phyloP scores from a whole-genome alignment of 352 stramenopile species.

The Globisporangium apiculatum region DNA sequence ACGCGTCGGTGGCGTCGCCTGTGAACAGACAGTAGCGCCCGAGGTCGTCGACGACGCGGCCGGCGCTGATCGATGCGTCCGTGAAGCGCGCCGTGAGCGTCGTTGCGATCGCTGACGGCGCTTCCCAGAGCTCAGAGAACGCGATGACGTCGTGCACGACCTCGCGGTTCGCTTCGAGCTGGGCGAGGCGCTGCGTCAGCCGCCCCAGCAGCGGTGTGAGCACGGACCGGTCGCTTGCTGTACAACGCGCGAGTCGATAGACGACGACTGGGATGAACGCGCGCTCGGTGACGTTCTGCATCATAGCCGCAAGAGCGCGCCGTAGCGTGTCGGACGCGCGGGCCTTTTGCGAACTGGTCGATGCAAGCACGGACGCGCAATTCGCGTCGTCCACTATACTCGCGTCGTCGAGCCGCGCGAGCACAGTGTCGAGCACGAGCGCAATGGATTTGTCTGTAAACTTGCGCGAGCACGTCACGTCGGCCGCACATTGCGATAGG shows the following conservation, averaged over 20 bases:
- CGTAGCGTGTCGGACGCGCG: slow-evolving; percentile 12
- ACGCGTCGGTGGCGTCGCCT: slow-evolving; percentile 28
- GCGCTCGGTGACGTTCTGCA: slow-evolving; percentile 37
- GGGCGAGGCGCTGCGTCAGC: slow-evolving; percentile 12
- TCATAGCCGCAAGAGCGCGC: slow-evolving; percentile 27
- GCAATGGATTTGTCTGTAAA: slow-evolving; percentile 24
- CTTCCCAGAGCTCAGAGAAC: slow-evolving; percentile 77
- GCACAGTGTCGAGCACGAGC: slow-evolving; percentile 29
- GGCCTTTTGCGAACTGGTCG: neutral
- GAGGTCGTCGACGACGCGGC: slow-evolving; percentile 34
- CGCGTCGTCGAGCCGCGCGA: slow-evolving; percentile 24
- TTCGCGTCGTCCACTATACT: slow-evolving; percentile 3
- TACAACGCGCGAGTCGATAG: slow-evolving; percentile 52
- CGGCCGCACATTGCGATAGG: slow-evolving; percentile 31
- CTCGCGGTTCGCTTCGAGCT: slow-evolving; percentile 14
- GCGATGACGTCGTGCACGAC: slow-evolving; percentile 53
- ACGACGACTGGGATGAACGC: slow-evolving; percentile 56
- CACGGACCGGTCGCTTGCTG: slow-evolving; percentile 29
- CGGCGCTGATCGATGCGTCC: slow-evolving; percentile 34
- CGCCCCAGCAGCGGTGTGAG: slow-evolving; percentile 27
- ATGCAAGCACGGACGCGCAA: slow-evolving; percentile 5
- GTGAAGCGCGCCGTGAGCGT: slow-evolving; percentile 42
- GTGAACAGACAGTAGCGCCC: slow-evolving; percentile 60
- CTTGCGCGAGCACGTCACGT: slow-evolving; percentile 32
- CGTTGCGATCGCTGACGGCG: slow-evolving; percentile 30